Base-by-base conservation (phyloP, 805 yeast genomes). In the Kluyveromyces dobzhanskii region DNA sequence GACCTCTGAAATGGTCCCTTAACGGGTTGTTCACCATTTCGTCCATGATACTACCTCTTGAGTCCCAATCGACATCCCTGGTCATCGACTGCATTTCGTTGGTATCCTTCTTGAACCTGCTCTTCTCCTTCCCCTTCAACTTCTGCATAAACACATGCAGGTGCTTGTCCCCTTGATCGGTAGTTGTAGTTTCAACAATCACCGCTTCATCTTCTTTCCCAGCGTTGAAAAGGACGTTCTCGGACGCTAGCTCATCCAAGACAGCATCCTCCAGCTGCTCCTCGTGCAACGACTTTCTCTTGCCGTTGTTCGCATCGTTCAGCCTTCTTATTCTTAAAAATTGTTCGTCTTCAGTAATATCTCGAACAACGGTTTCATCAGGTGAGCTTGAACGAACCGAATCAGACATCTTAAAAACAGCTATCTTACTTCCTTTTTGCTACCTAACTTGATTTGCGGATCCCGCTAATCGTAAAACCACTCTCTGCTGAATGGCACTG, bases 21-120 rank as follows among this genome's bases (percentile, higher is more conserved):
- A 51, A 52, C 9, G 58, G 59, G 21, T 49, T 49, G 26, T 37
- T 30, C 14, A 59, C 47, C 13, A 59, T 44, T 12, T 69, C 62
- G 51, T 80, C 88, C 44, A 80, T 67, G 13, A 80, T 76, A 6
- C 73, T 59, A 4, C 70, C 56, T 24, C 71, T 51, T 7, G 60
- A 52, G 17, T 48, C 47, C 47, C 77, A 76, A 18, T 65, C 65
- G 16, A 75, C 65, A 53, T 78, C 85, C 4, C 70, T 69, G 50
- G 77, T 76, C 39, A 72, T 66, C 3, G 80, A 76, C 21, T 71
- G 57, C 44, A 65, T 65, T 30, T 60, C 44, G 29, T 46, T 43
- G 2, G 50, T 40, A 14, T 45, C 46, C 27, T 48, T 42, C 29
- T 48, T 50, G 38, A 46, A 54, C 25, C 54, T 45, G 26, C 43